Evolutionary conservation across 2,329 filamentous ascomycete genomes (phyloP).

Genomic region (Dactylellina leptospora): DNA sequence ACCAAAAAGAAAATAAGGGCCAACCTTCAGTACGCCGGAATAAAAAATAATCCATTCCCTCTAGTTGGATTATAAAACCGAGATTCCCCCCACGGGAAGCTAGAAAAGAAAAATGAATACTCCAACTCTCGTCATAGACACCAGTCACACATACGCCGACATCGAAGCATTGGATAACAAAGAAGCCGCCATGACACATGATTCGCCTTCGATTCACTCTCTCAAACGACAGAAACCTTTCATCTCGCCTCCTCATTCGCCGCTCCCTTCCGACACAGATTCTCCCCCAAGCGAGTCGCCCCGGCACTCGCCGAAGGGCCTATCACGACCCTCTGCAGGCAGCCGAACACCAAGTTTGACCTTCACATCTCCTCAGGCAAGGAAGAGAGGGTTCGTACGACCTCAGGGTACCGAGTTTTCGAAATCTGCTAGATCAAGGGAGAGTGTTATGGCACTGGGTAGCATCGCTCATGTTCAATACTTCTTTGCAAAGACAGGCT

Average conservation of each 20-base stretch:
- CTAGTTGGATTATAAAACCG: conserved; percentile 38
- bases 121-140: conserved; percentile 51
- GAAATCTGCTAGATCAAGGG: conserved; percentile 84
- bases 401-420: conserved; percentile 89
- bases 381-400: conserved; percentile 81
- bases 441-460: conserved; percentile 94
- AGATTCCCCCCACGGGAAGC: conserved; percentile 27
- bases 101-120: conserved; percentile 48
- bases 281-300: conserved; percentile 41
- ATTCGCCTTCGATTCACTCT: conserved; percentile 12
- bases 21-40: conserved; percentile 25
- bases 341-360: conserved; percentile 48
- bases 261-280: conserved; percentile 40
- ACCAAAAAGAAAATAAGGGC: conserved; percentile 23
- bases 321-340: conserved; percentile 44
- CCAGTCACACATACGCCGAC: conserved; percentile 42
- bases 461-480: conserved; percentile 98
- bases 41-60: conserved; percentile 3
- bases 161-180: conserved; percentile 23
- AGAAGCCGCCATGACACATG: conserved; percentile 40
- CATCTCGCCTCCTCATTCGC: conserved; percentile 52
- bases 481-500: conserved; percentile 93
- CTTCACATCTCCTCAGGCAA: conserved; percentile 51
- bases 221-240: conserved; percentile 43
- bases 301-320: conserved; percentile 27